Evolutionary conservation across 495 filamentous ascomycete genomes (phyloP).

Genomic region (Penicillium tannophilum): DNA sequence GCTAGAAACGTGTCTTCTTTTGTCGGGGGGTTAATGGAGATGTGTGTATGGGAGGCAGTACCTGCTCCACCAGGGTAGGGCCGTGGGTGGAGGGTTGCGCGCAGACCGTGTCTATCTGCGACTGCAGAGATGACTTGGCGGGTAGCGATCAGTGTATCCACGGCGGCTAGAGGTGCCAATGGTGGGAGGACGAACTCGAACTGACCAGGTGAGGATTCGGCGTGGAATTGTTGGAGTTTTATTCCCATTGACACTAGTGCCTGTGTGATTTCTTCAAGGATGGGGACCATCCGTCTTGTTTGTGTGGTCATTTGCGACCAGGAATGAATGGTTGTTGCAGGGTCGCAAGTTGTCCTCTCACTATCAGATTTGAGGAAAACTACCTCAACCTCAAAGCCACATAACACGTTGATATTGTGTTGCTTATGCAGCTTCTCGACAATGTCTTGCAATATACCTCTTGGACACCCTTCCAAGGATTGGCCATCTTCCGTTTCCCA

Average conservation of each 20-base stretch:
- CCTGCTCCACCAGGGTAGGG: constrained; percentile 52
- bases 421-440: constrained; percentile 45
- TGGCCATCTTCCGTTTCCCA: constrained; percentile 51
- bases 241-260: constrained; percentile 64
- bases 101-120: constrained; percentile 47
- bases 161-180: constrained; percentile 62
- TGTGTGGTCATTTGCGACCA: constrained; percentile 49
- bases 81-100: constrained; percentile 78
- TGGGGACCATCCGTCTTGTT: constrained; percentile 44
- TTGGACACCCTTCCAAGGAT: constrained; percentile 53
- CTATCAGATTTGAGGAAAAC: constrained; percentile 57
- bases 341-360: constrained; percentile 21
- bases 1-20: constrained; percentile 40
- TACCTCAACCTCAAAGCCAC: constrained; percentile 87
- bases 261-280: constrained; percentile 64
- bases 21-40: constrained; percentile 38
- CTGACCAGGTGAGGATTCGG: constrained; percentile 74
- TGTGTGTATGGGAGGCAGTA: constrained; percentile 47
- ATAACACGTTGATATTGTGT: constrained; percentile 52
- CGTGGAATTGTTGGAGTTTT: constrained; percentile 71
- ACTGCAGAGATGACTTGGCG: constrained; percentile 64
- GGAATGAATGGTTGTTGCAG: constrained; percentile 49
- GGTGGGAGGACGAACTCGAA: constrained; percentile 80
- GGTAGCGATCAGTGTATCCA: constrained; percentile 73
- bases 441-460: constrained; percentile 56